Percentiles rank a stretch among this genome's conserved stretches.
phyloP scores from a whole-genome alignment of 192 early-diverging fungal species.

The Chytriomyces sp. region DNA sequence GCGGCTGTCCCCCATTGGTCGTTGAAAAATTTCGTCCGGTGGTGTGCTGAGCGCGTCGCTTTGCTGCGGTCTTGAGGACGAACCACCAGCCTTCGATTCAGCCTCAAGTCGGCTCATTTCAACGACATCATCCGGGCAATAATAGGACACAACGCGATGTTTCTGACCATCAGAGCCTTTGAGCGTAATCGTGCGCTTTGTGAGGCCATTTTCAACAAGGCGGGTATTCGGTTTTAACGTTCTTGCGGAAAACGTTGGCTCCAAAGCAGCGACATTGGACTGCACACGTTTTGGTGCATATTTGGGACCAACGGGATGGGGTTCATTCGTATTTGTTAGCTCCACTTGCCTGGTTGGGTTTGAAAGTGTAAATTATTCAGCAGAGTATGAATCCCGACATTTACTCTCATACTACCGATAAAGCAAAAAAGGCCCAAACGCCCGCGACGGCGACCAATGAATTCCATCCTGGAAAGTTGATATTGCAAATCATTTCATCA shows the following conservation, averaged over 20 bases:
- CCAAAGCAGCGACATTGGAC: neutral
- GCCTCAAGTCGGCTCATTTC: neutral
- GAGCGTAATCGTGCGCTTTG: constrained; percentile 22
- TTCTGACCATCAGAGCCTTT: constrained; percentile 7
- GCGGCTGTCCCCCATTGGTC: too few species aligned
- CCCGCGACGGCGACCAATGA: too few species aligned
- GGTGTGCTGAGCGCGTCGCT: too few species aligned
- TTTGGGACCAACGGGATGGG: neutral
- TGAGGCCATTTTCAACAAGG: constrained; percentile 9
- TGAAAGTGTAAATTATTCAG: too few species aligned
- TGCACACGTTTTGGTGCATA: neutral
- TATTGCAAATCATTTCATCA: too few species aligned
- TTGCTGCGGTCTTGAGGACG: neutral
- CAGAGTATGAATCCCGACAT: too few species aligned
- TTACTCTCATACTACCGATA: too few species aligned
- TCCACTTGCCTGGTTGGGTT: neutral
- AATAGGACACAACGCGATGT: constrained; percentile 3
- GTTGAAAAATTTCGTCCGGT: too few species aligned
- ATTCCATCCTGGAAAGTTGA: too few species aligned
- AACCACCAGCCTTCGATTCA: neutral
- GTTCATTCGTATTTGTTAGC: neutral
- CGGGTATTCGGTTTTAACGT: constrained; percentile 13
- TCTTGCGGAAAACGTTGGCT: constrained; percentile 5
- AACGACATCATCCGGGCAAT: neutral
- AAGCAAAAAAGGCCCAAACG: too few species aligned